Base-by-base conservation (phyloP, 805 yeast genomes). In the Saturnispora quitensis region DNA sequence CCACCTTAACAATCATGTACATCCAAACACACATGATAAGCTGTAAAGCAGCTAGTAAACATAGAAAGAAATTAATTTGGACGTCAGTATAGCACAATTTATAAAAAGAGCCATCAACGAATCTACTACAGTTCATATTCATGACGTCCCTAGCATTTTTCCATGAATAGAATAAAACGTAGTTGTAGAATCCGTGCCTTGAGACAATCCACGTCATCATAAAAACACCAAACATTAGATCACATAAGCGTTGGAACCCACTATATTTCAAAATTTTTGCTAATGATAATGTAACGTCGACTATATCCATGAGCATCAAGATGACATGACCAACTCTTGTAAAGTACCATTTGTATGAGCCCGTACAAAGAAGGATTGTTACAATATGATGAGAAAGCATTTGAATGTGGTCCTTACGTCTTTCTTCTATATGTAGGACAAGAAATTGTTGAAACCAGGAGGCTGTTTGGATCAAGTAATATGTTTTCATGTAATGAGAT, bases 331-430 rank as follows among this genome's bases (percentile, higher is more conserved):
- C 97, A 51, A 87, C 77, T 36, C 87, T 75, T 34, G 83, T 78
- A 67, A 82, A 85, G 67, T 85, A 82, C 63, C 79, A 81, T 61
- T 71, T 73, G 66, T 89, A 89, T 1, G 93, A 84, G 2, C 93
- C 91, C 12, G 75, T 64, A 27, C 85, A 75, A 51, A 89, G 73
- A 22, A 72, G 59, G 59, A 82, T 75, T 0, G 97, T 89, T 52
- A 90, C 82, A 52, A 90, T 80, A 67, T 89, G 97, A 65, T 89
- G 97, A 45, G 82, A 70, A 61, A 89, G 80, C 97, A 89, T 89
- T 68, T 89, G 96, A 58, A 68, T 66, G 64, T 86, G 82, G 64
- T 89, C 97, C 63, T 88, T 88, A 55, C 97, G 78, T 56, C 75
- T 78, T 54, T 78, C 82, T 67, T 89, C 97, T 48, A 89, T 68